phyloP scores from a whole-genome alignment of 1,284 basidiomycete genomes.

The Pholiota adiposa region DNA sequence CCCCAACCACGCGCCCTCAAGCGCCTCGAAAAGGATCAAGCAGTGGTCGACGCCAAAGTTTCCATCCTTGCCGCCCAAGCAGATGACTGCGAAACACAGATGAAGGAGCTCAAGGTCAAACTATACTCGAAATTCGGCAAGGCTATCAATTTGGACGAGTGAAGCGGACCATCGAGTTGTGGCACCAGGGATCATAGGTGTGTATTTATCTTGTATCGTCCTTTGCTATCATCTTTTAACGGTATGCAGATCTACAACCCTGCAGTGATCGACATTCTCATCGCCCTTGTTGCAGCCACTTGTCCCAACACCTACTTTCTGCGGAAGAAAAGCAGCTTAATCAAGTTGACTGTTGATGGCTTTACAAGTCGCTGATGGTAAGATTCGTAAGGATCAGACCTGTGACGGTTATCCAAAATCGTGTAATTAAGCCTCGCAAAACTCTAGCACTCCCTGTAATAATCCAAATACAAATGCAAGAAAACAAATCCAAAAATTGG shows the following conservation, averaged over 20 bases:
- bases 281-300: too few relatives aligned
- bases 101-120: conserved; percentile 88
- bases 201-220: too few relatives aligned
- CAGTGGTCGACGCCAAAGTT: conserved; percentile 63
- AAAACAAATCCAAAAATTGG: background rate
- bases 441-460: too few relatives aligned
- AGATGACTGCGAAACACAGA: conserved; percentile 79
- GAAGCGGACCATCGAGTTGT: conserved; percentile 2
- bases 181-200: too few relatives aligned
- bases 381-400: too few relatives aligned
- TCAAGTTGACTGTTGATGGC: too few relatives aligned
- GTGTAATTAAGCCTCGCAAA: background rate
- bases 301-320: too few relatives aligned
- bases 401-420: background rate
- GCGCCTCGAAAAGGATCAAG: conserved; percentile 76
- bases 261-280: too few relatives aligned
- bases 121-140: conserved; percentile 93
- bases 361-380: too few relatives aligned
- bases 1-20: conserved; percentile 72
- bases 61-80: conserved; percentile 56
- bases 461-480: background rate
- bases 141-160: conserved; percentile 91
- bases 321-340: too few relatives aligned
- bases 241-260: too few relatives aligned
- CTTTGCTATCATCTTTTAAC: too few relatives aligned